These are phyloP conservation scores for Peronospora belbahrii DNA, from an alignment of 352 stramenopile species.

Conservation along the genomic window DNA sequence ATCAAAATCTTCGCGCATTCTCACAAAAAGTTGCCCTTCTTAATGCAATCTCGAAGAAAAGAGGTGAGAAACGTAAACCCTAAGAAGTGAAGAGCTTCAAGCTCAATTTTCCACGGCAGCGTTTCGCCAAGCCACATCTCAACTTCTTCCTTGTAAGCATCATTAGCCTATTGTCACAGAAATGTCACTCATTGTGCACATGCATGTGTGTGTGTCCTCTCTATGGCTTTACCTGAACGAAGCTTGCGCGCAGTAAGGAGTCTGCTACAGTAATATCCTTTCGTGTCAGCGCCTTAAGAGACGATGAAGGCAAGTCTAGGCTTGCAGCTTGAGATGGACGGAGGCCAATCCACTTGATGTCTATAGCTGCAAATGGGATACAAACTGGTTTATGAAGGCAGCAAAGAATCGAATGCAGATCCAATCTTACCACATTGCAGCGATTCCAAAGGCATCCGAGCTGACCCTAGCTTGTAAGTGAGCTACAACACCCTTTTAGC, in stretches of 20 bases:
- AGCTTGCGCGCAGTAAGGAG: slow-evolving; percentile 39
- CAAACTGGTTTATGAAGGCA: background rate
- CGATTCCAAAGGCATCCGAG: slow-evolving; percentile 74
- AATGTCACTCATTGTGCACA: slow-evolving; percentile 2
- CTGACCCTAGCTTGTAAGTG: slow-evolving; percentile 86
- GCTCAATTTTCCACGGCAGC: slow-evolving; percentile 69
- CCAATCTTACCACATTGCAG: slow-evolving; percentile 37
- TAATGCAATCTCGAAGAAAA: slow-evolving; percentile 49
- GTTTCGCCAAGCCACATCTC: slow-evolving; percentile 34
- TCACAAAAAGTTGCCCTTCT: slow-evolving; percentile 34
- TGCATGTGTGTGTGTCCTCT: background rate
- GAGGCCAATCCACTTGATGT: slow-evolving; percentile 90
- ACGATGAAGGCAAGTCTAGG: slow-evolving; percentile 41
- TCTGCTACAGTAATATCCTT: slow-evolving; percentile 44
- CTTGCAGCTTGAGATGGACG: slow-evolving; percentile 67
- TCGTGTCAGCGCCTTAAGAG: slow-evolving; percentile 47
- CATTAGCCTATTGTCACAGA: slow-evolving; percentile 33
- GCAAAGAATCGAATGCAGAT: background rate
- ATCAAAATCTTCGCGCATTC: background rate
- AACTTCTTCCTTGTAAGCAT: slow-evolving; percentile 45
- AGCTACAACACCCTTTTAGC: slow-evolving; percentile 32
- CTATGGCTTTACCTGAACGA: slow-evolving; percentile 45
- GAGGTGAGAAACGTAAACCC: slow-evolving; percentile 64
- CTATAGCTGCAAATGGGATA: slow-evolving; percentile 31
- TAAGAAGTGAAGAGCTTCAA: slow-evolving; percentile 72